Percentiles rank a stretch among this genome's conserved stretches.
These are phyloP conservation scores for Artemisia argyi DNA, from an alignment of 129 eudicot genomes.

Conservation along the genomic window DNA sequence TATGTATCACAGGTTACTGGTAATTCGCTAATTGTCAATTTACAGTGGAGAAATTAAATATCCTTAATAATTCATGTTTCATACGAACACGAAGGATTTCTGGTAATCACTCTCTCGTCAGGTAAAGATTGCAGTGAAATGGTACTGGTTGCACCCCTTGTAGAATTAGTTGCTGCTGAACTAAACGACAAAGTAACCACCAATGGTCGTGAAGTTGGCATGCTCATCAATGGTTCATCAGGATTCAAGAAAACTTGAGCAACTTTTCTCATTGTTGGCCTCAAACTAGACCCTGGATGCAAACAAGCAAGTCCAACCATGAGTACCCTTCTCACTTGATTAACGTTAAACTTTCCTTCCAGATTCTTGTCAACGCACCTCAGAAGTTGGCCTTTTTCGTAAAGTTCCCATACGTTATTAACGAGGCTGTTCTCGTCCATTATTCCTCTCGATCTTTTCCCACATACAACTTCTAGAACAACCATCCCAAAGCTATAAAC, in stretches of 20 bases:
- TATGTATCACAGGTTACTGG: no score
- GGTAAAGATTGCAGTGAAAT: conserved; percentile 40
- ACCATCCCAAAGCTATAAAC: conserved; percentile 82
- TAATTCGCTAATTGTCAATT: no score
- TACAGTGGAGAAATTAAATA: no score
- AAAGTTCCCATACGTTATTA: conserved; percentile 47
- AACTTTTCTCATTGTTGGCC: conserved; percentile 69
- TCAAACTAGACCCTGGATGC: conserved; percentile 48
- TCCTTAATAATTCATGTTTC: not conserved
- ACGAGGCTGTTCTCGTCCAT: conserved; percentile 63
- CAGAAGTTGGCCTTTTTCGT: conserved; percentile 45
- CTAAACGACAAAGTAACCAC: conserved; percentile 44
- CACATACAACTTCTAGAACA: conserved; percentile 68
- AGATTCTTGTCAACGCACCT: conserved; percentile 48
- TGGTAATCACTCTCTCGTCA: conserved; percentile 40
- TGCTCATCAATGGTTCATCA: conserved; percentile 56
- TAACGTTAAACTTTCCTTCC: conserved; percentile 35
- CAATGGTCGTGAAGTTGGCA: conserved; percentile 52
- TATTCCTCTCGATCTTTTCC: conserved; percentile 58
- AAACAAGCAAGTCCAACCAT: conserved; percentile 66
- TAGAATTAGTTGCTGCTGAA: conserved; percentile 32
- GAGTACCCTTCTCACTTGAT: conserved; percentile 48
- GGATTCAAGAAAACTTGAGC: conserved; percentile 55
- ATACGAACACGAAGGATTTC: conserved; percentile 16
- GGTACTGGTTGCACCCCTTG: conserved; percentile 9